phyloP scores from a whole-genome alignment of 2,329 filamentous ascomycete species.

The Exophiala viscosa region DNA sequence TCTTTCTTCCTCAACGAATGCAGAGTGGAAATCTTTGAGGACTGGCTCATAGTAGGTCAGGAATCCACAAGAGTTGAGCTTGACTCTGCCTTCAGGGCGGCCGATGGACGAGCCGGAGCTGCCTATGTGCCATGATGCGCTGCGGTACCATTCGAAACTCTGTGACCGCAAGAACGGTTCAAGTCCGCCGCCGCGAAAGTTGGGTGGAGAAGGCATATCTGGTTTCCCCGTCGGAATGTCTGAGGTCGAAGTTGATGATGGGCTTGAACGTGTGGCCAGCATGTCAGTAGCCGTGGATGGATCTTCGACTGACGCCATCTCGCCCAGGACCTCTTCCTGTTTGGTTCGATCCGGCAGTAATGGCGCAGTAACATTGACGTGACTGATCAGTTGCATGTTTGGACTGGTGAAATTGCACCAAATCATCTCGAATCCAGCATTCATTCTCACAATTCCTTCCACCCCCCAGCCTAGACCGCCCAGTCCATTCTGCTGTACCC shows the following conservation, averaged over 20 bases:
- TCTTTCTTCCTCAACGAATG: slow-evolving; percentile 35
- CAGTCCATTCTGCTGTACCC: slow-evolving; percentile 40
- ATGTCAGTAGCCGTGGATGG: background rate
- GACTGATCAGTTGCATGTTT: slow-evolving; percentile 42
- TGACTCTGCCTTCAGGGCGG: slow-evolving; percentile 42
- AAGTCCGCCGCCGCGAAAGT: slow-evolving; percentile 33
- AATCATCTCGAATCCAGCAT: slow-evolving; percentile 52
- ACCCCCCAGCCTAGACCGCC: slow-evolving; percentile 48
- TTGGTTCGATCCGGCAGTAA: slow-evolving; percentile 28
- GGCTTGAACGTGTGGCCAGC: background rate
- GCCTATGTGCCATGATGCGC: slow-evolving; percentile 45
- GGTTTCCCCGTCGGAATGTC: slow-evolving; percentile 25
- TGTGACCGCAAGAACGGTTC: slow-evolving; percentile 43
- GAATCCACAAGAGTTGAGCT: slow-evolving; percentile 42
- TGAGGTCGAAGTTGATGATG: background rate
- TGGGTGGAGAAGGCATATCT: slow-evolving; percentile 37
- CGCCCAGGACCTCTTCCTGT: background rate
- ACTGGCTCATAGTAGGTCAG: slow-evolving; percentile 46
- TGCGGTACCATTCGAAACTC: slow-evolving; percentile 46
- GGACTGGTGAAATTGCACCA: slow-evolving; percentile 50
- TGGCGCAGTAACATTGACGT: slow-evolving; percentile 48
- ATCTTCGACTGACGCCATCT: background rate
- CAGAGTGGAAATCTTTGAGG: slow-evolving; percentile 33
- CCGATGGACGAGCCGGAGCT: slow-evolving; percentile 38
- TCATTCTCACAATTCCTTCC: slow-evolving; percentile 52